These are phyloP conservation scores for Solanum pennellii DNA, from an alignment of 257 asterid genomes.

Conservation along the genomic window DNA sequence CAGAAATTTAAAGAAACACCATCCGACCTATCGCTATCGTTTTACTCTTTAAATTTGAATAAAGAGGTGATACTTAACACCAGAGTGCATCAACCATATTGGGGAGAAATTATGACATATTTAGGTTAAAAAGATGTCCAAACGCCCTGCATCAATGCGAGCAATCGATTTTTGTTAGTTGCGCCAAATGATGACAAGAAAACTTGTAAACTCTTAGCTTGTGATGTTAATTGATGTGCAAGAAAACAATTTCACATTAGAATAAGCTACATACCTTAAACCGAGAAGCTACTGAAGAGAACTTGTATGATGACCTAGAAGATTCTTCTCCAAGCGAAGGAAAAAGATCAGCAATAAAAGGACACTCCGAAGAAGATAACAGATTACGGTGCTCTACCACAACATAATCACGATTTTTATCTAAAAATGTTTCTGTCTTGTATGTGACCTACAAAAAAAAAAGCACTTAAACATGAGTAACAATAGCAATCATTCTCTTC, in stretches of 20 bases:
- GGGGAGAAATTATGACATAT: not conserved
- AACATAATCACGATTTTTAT: constrained; percentile 94
- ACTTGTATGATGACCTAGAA: constrained; percentile 90
- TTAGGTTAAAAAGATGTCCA: not conserved
- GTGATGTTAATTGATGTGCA: not conserved
- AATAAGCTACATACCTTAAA: constrained; percentile 56
- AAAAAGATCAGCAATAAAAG: constrained; percentile 69
- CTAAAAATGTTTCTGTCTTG: constrained; percentile 78
- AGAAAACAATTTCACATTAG: not conserved
- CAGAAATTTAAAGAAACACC: not conserved
- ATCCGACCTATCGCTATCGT: not conserved
- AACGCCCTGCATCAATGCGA: not conserved
- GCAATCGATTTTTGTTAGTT: not conserved
- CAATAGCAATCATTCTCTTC: not conserved
- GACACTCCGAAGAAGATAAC: constrained; percentile 76
- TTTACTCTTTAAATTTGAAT: not conserved
- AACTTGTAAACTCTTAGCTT: not conserved
- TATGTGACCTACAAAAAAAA: constrained; percentile 65
- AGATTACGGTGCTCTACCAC: constrained; percentile 95
- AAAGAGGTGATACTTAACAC: not conserved
- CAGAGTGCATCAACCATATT: not conserved
- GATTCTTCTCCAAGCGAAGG: constrained; percentile 86
- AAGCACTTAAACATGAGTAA: constrained; percentile 10
- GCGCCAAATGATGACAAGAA: not conserved
- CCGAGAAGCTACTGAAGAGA: constrained; percentile 95